Evolutionary conservation across 768 basidiomycete species (phyloP).

Genomic region (Boletus patriciae): DNA sequence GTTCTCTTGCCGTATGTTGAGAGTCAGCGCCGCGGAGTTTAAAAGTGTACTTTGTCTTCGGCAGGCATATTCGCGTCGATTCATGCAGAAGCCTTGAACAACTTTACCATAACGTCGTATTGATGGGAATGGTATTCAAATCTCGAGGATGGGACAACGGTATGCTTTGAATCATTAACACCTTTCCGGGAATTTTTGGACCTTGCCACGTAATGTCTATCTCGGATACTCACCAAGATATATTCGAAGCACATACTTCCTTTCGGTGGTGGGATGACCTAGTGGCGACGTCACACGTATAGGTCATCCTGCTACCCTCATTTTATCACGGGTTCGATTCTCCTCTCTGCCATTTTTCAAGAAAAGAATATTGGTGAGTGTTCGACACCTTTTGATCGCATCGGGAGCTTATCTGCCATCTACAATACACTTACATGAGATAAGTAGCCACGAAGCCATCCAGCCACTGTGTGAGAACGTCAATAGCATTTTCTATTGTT

Average conservation of each 20-base stretch:
- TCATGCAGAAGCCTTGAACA: too few species aligned
- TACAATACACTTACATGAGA: too few species aligned
- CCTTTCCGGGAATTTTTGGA: neutral
- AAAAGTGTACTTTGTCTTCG: neutral
- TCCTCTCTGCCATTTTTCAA: neutral
- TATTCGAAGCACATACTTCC: neutral
- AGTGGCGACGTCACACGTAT: constrained; percentile 4
- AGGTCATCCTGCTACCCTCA: neutral
- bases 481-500: neutral
- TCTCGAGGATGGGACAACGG: too few species aligned
- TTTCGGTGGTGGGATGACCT: neutral
- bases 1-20: neutral
- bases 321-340: constrained; percentile 8
- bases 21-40: constrained; percentile 17
- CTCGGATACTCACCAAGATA: neutral
- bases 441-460: neutral
- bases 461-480: neutral
- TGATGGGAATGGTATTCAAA: neutral
- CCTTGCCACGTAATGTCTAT: neutral
- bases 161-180: neutral
- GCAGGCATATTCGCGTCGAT: neutral
- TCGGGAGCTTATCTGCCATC: neutral
- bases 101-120: neutral
- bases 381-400: neutral
- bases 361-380: neutral